Conservation (phyloP, 2,329 filamentous ascomycete species). For the Cytospora piceae region DNA sequence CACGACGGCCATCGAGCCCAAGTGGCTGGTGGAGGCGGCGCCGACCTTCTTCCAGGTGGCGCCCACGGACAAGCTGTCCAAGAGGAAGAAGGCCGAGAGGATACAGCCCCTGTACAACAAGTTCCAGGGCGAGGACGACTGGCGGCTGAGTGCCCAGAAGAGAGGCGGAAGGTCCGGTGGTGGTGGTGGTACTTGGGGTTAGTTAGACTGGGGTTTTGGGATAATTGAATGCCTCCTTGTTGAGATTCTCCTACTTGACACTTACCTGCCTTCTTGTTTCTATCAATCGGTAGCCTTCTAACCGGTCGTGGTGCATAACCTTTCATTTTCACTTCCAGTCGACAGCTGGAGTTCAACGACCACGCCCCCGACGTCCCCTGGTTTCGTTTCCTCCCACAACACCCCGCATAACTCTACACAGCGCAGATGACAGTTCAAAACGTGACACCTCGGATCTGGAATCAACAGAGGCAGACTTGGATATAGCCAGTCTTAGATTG, state of each 20-base stretch:
- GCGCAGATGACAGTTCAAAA: too few relatives aligned
- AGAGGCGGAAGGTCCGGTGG: conserved; percentile 82
- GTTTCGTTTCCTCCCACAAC: too few relatives aligned
- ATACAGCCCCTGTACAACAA: conserved; percentile 96
- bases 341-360: too few relatives aligned
- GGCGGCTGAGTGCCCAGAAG: conserved; percentile 87
- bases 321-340: too few relatives aligned
- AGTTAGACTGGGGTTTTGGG: conserved; percentile 28
- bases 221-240: background rate
- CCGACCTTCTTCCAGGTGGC: conserved; percentile 99
- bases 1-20: conserved; percentile 91
- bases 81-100: conserved; percentile 89
- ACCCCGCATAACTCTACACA: too few relatives aligned
- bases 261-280: background rate
- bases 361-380: too few relatives aligned
- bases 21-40: conserved; percentile 92
- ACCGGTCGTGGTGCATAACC: too few relatives aligned
- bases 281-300: too few relatives aligned
- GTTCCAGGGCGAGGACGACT: conserved; percentile 91
- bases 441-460: too few relatives aligned
- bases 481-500: too few relatives aligned
- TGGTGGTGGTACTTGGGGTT: conserved; percentile 91
- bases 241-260: background rate
- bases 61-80: conserved; percentile 81
- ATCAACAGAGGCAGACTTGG: too few relatives aligned